These are phyloP conservation scores for Neonectria sp. DNA, from an alignment of 2,329 filamentous ascomycete genomes.

Conservation along the genomic window DNA sequence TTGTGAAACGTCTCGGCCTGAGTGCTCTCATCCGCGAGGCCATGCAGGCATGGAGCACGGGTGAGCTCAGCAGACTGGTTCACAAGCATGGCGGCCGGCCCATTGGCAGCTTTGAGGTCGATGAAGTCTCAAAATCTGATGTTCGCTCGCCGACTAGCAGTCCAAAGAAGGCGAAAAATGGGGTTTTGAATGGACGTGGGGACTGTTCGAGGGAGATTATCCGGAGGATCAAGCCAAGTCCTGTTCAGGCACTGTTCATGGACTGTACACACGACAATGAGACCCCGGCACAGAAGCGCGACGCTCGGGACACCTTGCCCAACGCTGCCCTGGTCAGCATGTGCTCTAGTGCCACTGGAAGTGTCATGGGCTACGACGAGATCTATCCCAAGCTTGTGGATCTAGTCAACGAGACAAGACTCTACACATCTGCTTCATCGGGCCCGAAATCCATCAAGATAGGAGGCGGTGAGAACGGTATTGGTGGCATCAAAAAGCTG, in stretches of 20 bases:
- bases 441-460: slow-evolving; percentile 70
- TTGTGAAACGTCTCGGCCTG: slow-evolving; percentile 92
- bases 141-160: slow-evolving; percentile 51
- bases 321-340: slow-evolving; percentile 96
- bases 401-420: slow-evolving; percentile 88
- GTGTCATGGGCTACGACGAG: slow-evolving; percentile 98
- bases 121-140: slow-evolving; percentile 81
- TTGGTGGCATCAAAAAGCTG: slow-evolving; percentile 91
- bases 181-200: slow-evolving; percentile 47
- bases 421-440: slow-evolving; percentile 86
- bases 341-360: slow-evolving; percentile 95
- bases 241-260: slow-evolving; percentile 96
- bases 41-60: slow-evolving; percentile 98
- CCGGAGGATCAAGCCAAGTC: slow-evolving; percentile 86
- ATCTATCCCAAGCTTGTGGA: slow-evolving; percentile 95
- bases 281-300: slow-evolving; percentile 93
- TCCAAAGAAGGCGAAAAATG: slow-evolving; percentile 47
- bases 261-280: slow-evolving; percentile 99
- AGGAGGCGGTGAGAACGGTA: slow-evolving; percentile 83
- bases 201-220: slow-evolving; percentile 74
- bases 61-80: slow-evolving; percentile 91
- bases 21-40: slow-evolving; percentile 95
- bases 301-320: slow-evolving; percentile 92
- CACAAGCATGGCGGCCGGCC: slow-evolving; percentile 94
- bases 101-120: slow-evolving; percentile 97